These are phyloP conservation scores for Arabidopsis thaliana DNA, from an alignment of 345 rosid genomes.

Conservation along the genomic window DNA sequence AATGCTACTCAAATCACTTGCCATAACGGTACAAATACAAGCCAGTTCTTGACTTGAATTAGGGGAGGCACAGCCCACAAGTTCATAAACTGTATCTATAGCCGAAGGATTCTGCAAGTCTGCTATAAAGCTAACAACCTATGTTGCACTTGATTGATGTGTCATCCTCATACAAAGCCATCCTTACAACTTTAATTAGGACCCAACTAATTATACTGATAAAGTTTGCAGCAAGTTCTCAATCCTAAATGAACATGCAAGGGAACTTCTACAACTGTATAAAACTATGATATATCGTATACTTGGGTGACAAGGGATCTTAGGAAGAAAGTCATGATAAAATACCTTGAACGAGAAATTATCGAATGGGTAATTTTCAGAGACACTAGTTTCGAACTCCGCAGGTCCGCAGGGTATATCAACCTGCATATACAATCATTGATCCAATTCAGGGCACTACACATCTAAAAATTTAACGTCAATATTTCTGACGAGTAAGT, in stretches of 20 bases:
- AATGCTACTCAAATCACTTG: conserved; percentile 18
- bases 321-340: conserved; percentile 12
- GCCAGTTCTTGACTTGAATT: conserved; percentile 13
- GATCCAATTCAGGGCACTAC: conserved; percentile 24
- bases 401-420: conserved; percentile 67
- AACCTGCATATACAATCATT: conserved; percentile 60
- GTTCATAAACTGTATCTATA: conserved; percentile 17
- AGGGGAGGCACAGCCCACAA: conserved; percentile 1
- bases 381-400: conserved; percentile 63
- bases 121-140: conserved; percentile 19
- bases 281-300: conserved; percentile 14
- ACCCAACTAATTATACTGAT: neutral
- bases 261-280: conserved; percentile 16
- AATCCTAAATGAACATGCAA: neutral
- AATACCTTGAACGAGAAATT: conserved; percentile 95
- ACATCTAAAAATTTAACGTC: conserved; percentile 28
- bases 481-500: neutral
- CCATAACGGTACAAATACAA: neutral
- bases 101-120: neutral
- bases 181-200: neutral
- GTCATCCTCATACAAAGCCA: neutral
- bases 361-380: conserved; percentile 76
- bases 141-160: neutral
- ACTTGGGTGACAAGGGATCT: conserved; percentile 16
- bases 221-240: neutral